Percentiles rank a stretch among this genome's conserved stretches.
Conservation (phyloP, 2,329 filamentous ascomycete species). For the Coniochaeta sp. region DNA sequence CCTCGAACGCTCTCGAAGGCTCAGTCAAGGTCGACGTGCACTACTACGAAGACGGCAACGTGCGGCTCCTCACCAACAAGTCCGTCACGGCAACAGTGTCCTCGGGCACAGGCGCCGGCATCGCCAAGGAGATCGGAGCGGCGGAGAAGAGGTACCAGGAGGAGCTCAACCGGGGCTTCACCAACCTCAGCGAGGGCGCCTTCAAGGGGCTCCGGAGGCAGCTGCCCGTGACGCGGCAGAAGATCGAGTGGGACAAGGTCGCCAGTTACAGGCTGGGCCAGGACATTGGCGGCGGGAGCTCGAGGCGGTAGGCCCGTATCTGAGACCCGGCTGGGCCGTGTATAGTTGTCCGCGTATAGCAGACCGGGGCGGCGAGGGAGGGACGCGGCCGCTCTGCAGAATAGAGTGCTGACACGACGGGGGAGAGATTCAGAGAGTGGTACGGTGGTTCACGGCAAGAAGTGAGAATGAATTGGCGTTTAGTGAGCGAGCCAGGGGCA, state of each 20-base stretch:
- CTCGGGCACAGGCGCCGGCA: constrained; percentile 56
- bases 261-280: constrained; percentile 82
- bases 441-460: no score
- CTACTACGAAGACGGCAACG: constrained; percentile 99
- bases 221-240: constrained; percentile 92
- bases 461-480: not conserved
- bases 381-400: no score
- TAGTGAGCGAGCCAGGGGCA: not conserved
- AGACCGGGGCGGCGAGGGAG: not conserved
- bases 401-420: not conserved
- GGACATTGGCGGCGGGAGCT: constrained; percentile 66
- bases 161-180: constrained; percentile 87
- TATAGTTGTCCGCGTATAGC: not conserved
- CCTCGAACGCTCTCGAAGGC: constrained; percentile 63
- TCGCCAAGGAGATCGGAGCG: constrained; percentile 70
- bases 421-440: not conserved
- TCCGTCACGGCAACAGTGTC: constrained; percentile 55
- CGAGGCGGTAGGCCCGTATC: constrained; percentile 34
- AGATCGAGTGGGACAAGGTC: constrained; percentile 99
- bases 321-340: not conserved
- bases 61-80: constrained; percentile 86
- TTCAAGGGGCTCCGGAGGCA: constrained; percentile 93
- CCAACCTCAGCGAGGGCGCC: constrained; percentile 80
- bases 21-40: constrained; percentile 91
- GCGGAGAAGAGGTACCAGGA: constrained; percentile 93